phyloP scores from a whole-genome alignment of 2,329 filamentous ascomycete genomes.

The Cercospora zeina region DNA sequence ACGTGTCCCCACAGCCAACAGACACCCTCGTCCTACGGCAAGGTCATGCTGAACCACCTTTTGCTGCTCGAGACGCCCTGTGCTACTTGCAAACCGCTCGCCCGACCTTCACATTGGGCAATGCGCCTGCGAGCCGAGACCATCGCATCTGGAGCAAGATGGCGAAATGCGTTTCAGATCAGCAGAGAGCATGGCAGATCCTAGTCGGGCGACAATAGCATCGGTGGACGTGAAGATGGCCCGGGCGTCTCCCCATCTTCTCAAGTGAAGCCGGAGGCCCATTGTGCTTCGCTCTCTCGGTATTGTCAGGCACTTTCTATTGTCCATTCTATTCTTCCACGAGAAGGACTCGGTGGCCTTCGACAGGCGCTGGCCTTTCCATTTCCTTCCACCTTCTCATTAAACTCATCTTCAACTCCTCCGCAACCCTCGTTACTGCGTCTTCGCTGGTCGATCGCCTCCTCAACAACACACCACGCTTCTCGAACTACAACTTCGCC shows the following conservation, averaged over 20 bases:
- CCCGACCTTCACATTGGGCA: conserved; percentile 14
- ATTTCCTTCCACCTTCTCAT: conserved; percentile 22
- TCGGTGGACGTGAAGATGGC: conserved; percentile 20
- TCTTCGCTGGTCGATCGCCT: conserved; percentile 31
- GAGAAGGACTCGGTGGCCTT: conserved; percentile 37
- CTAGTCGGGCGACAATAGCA: conserved; percentile 35
- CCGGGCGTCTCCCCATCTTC: conserved; percentile 22
- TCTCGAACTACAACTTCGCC: conserved; percentile 22
- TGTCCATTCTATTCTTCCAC: conserved; percentile 41
- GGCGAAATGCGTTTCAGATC: conserved; percentile 18
- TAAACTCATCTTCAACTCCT: conserved; percentile 23
- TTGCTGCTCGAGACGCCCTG: conserved; percentile 19
- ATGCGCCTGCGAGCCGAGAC: neutral
- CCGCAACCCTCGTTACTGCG: conserved; percentile 19
- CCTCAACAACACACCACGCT: conserved; percentile 4
- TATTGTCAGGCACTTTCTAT: conserved; percentile 43
- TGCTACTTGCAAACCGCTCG: conserved; percentile 13
- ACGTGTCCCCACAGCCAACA: conserved; percentile 16
- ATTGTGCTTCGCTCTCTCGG: conserved; percentile 31
- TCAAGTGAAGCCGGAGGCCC: conserved; percentile 26
- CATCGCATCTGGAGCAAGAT: neutral
- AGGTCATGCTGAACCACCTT: conserved; percentile 11
- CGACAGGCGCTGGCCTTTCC: conserved; percentile 32
- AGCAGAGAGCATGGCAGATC: conserved; percentile 19
- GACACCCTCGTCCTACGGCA: neutral